These are phyloP conservation scores for Eimeria falciformis DNA, from an alignment of 169 alveolate genomes.

Conservation along the genomic window DNA sequence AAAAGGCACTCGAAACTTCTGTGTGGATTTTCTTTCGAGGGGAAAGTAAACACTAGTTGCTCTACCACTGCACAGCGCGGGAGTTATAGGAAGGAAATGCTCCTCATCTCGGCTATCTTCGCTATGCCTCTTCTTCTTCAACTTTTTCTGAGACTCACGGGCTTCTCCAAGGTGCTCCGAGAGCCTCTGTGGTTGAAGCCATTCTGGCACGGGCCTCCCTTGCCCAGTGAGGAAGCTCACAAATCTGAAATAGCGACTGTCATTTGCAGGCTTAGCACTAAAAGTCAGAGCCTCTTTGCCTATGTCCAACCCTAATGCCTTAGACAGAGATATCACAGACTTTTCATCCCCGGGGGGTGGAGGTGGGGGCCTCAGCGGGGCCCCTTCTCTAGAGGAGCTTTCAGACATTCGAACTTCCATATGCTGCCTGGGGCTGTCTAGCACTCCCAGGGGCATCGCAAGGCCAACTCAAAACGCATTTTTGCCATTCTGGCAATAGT, in stretches of 20 bases:
- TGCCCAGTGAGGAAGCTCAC: background rate
- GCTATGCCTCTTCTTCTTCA: background rate
- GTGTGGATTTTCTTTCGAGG: no score
- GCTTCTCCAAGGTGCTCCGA: background rate
- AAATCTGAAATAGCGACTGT: background rate
- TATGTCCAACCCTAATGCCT: background rate
- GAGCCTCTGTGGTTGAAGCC: background rate
- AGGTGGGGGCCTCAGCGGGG: conserved; percentile 1
- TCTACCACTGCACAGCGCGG: background rate
- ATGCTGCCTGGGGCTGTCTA: no score
- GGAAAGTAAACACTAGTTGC: background rate
- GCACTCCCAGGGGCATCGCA: no score
- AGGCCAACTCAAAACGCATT: no score
- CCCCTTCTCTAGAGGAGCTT: no score
- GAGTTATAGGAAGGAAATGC: background rate
- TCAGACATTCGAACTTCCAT: no score
- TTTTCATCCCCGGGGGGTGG: background rate
- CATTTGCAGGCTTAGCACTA: background rate
- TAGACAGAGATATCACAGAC: background rate
- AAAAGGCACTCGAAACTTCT: background rate
- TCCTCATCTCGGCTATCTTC: background rate
- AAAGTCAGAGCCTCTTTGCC: background rate
- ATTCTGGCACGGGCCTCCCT: background rate
- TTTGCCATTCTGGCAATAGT: no score
- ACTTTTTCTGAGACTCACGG: background rate